Evolutionary conservation across 2,329 filamentous ascomycete genomes (phyloP).

Genomic region (Gliomastix tumulicola): DNA sequence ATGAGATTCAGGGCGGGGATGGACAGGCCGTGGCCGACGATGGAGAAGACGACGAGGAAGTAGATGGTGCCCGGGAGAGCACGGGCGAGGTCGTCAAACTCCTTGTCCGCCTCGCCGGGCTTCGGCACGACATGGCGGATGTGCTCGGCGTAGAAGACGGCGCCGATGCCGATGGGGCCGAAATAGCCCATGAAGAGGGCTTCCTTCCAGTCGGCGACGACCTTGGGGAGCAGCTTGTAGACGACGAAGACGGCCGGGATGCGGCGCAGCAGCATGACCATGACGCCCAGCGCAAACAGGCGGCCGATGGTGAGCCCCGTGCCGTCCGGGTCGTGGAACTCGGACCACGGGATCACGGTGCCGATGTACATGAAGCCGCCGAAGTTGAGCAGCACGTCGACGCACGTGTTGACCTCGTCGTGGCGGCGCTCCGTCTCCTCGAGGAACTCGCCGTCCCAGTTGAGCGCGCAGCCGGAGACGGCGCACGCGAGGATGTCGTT

Average conservation of each 20-base stretch:
- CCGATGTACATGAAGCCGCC: constrained; percentile 55
- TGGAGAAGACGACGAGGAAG: constrained; percentile 17
- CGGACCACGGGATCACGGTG: constrained; percentile 44
- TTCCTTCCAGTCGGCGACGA: constrained; percentile 46
- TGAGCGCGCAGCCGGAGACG: constrained; percentile 49
- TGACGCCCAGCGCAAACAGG: constrained; percentile 41
- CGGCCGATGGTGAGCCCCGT: constrained; percentile 45
- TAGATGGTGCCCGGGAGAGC: constrained; percentile 31
- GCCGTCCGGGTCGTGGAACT: constrained; percentile 43
- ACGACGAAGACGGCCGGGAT: constrained; percentile 47
- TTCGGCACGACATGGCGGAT: constrained; percentile 27
- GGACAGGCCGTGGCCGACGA: constrained; percentile 38
- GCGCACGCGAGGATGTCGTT: constrained; percentile 57
- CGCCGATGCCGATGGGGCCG: constrained; percentile 63
- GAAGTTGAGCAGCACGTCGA: constrained; percentile 54
- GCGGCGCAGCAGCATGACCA: constrained; percentile 48
- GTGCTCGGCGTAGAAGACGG: constrained; percentile 62
- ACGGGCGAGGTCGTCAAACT: constrained; percentile 24
- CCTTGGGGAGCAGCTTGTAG: constrained; percentile 47
- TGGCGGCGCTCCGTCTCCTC: constrained; percentile 47
- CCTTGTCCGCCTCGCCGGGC: constrained; percentile 20
- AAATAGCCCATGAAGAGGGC: constrained; percentile 61
- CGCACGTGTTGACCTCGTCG: constrained; percentile 52
- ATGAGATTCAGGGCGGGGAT: constrained; percentile 29
- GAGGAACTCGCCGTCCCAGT: constrained; percentile 55